Base-by-base conservation (phyloP, 108 stramenopile genomes). In the Fragilariopsis cylindrus region DNA sequence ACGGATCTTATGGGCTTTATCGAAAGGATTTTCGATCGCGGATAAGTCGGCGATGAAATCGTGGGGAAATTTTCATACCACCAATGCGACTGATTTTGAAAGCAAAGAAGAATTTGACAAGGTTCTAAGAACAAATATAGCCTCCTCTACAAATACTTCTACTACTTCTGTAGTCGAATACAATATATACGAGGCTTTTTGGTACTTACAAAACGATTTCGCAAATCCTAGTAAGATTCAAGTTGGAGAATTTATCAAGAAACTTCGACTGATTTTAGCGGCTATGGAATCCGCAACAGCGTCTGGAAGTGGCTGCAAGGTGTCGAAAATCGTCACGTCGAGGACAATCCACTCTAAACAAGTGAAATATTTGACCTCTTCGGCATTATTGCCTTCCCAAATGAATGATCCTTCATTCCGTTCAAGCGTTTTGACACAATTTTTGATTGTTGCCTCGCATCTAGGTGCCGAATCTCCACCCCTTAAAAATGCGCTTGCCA, bases 181-280 rank as follows among this genome's bases (percentile, higher is more conserved):
- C 75, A 77, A 66, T 9, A 77, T 92, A 21, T 94, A 94, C 73
- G 62, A 80, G 67, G 82, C 86, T 13, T 92, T 94, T 76, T 94
- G 93, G 93, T 83, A 79, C 7, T 30, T 94, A 30, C 93, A 94
- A 83, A 76, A 82, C 64, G 86, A 88, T 16, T 90, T 94, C 76
- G 74, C 88, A 19, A 83, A 89, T 81, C 93, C 93, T 1, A 78
- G 73, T 60, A 54, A 48, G 21, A 79, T 87, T 40, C 46, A 69
- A 5, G 85, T 84, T 58, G 75, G 76, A 1, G 77, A 53, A 9
- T 93, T 93, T 76, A 62, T 88, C 1, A 60, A 72, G 44, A 81
- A 86, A 41, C 60, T 90, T 19, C 64, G 57, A 55, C 72, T 76
- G 4, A 69, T 90, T 65, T 44, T 93, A 47, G 77, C 76, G 54